Conservation (phyloP, 345 rosid species). For the Hevea brasiliensis region DNA sequence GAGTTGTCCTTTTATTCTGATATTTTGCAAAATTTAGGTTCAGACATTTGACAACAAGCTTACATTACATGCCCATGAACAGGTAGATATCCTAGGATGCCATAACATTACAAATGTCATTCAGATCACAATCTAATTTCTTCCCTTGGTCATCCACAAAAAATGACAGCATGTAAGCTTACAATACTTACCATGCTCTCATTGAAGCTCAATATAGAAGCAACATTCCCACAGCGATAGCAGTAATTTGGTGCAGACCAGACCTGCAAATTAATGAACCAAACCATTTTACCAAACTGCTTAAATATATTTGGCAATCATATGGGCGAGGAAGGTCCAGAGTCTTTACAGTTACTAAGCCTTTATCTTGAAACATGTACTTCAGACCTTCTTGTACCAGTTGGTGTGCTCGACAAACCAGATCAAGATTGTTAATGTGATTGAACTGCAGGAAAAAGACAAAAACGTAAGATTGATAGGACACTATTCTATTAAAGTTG, state of each 20-base stretch:
- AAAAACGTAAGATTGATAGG: conserved; percentile 12
- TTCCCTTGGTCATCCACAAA: background rate
- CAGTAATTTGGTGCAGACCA: conserved; percentile 99
- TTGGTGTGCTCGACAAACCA: conserved; percentile 99
- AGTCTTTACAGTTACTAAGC: conserved; percentile 86
- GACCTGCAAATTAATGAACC: conserved; percentile 53
- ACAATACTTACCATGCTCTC: conserved; percentile 71
- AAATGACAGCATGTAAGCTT: background rate
- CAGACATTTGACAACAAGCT: background rate
- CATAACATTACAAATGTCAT: background rate
- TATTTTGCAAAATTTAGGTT: background rate
- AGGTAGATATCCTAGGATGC: too few species aligned
- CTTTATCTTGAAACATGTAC: conserved; percentile 99
- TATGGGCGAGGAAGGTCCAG: conserved; percentile 3
- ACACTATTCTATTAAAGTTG: background rate
- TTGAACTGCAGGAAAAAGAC: conserved; percentile 64
- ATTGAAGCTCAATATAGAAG: conserved; percentile 96
- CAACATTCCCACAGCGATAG: conserved; percentile 99
- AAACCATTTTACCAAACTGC: conserved; percentile 27
- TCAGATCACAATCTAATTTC: background rate
- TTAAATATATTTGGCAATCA: background rate
- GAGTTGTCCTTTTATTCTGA: too few species aligned
- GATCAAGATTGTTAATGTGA: conserved; percentile 86
- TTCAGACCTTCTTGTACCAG: conserved; percentile 99
- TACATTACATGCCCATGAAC: background rate